Evolutionary conservation across 2,329 filamentous ascomycete species (phyloP), one percentile per base, ranked within the genome.

Genomic region (Microthyrium microscopicum): DNA sequence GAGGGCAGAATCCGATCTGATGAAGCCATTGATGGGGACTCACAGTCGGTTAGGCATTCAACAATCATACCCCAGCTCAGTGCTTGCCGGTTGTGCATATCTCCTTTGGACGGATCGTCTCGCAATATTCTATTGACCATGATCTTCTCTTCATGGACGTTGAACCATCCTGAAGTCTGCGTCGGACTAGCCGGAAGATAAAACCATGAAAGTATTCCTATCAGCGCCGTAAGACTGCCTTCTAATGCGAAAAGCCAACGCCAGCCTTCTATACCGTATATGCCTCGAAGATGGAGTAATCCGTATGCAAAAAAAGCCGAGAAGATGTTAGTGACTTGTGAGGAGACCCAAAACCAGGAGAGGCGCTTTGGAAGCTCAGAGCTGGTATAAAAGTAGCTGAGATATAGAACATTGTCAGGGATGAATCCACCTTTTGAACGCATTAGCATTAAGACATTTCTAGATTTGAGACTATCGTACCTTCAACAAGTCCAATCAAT

Each of bases 361-460:
- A 81, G 55, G 2, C 77, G 64, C 4, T 66, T 62, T 0, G 75
- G 72, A 0, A 81, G 58, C 47, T 81, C 77, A 28, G 61, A 61
- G 2, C 66, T 67, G 31, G 67, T 80, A 55, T 80, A 81, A 52
- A 73, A 82, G 50, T 81, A 81, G 1, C 68, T 71, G 5, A 79
- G 56, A 52, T 73, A 80, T 0, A 75, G 53, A 12, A 75, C 61
- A 19, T 66, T 64, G 34, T 69, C 67, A 0, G 67, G 66, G 35
- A 74, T 70, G 40, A 39, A 39, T 5, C 38, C 38, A 26, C 35
- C 33, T 29, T 27, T 8, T 6, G n/a, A 26, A 33, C 12, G 4
- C n/a, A 15, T 16, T 8, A 9, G 12, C n/a, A 13, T n/a, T 21
- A 9, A 29, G 22, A 13, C 9, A 9, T 8, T 29, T 17, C 8